Base-by-base conservation (phyloP, 2,329 filamentous ascomycete species). In the Fusarium nisikadoi region DNA sequence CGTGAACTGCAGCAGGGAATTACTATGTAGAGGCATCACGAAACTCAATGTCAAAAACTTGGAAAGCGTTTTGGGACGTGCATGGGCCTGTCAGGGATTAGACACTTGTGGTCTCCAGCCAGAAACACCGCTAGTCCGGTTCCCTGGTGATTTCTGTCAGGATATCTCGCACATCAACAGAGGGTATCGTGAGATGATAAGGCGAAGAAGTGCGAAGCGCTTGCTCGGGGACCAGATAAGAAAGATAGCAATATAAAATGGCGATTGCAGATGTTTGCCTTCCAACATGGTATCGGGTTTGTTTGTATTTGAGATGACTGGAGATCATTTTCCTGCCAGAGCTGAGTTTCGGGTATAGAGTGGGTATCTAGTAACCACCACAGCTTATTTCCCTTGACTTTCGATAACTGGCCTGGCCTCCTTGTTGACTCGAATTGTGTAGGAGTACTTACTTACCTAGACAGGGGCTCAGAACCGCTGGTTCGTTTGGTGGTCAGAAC, bases 311-410 rank as follows among this genome's bases (percentile, higher is more conserved):
- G 42, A 47, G 39, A 47, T 49, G 70, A 49, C 23, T 60, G 70
- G 36, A 57, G 56, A 73, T 71, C 61, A 63, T 46, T 70, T 72
- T 27, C 65, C 53, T 57, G 31, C 41, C 25, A 62, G 54, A 70
- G 60, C 31, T 55, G 38, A 53, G 27, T 31, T 49, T 60, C 27
- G 52, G 56, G 66, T 23, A 35, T 59, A 60, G 27, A 66, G 63
- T 55, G 59, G 58, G 33, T 47, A 52, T 20, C 19, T 23, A 50
- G 43, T 39, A 69, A 47, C 31, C 41, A 47, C 46, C 50, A 43
- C 46, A 54, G 53, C 43, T 39, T 42, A 39, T 62, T 54, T 50
- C 42, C 43, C 29, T 23, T 39, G 25, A 42, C 25, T 19, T 36
- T 43, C 38, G 41, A 42, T 50, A 31, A 23, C 35, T 62, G 47